A percentile compares a stretch with the other conserved stretches of the same genome.
Conservation (phyloP, 208 protist species). For the Crithidia brevicula region DNA sequence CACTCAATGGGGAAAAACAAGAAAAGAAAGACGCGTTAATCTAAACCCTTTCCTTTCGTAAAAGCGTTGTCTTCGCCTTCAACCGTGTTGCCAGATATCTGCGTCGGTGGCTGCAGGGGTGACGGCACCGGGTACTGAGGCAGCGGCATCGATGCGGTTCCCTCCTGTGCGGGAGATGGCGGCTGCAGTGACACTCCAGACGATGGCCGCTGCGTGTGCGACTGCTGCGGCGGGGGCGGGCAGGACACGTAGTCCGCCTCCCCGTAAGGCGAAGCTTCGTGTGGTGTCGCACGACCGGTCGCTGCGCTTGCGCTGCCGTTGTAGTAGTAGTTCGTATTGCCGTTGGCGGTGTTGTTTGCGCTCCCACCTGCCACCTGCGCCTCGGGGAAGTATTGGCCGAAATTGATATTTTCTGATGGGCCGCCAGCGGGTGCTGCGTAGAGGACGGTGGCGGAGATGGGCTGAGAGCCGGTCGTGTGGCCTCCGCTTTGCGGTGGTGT, state of each 20-base stretch:
- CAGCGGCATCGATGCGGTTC: background rate
- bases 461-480: too few species aligned
- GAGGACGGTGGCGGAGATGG: conserved; percentile 11
- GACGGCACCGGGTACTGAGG: background rate
- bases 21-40: too few species aligned
- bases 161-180: background rate
- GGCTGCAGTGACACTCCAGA: background rate
- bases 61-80: background rate
- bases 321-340: background rate
- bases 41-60: background rate
- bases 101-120: background rate
- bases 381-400: conserved; percentile 21
- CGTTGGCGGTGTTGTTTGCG: background rate
- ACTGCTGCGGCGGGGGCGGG: background rate
- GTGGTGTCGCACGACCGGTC: background rate
- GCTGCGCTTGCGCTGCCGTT: background rate
- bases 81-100: background rate
- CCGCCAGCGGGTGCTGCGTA: conserved; percentile 13
- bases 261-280: conserved; percentile 11
- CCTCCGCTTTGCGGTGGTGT: background rate
- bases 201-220: background rate
- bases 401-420: background rate
- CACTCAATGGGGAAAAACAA: too few species aligned
- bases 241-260: conserved; percentile 24
- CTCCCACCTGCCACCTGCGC: conserved; percentile 1